These are phyloP conservation scores for Alternaria sp. DNA, from an alignment of 2,329 filamentous ascomycete genomes.

Conservation along the genomic window DNA sequence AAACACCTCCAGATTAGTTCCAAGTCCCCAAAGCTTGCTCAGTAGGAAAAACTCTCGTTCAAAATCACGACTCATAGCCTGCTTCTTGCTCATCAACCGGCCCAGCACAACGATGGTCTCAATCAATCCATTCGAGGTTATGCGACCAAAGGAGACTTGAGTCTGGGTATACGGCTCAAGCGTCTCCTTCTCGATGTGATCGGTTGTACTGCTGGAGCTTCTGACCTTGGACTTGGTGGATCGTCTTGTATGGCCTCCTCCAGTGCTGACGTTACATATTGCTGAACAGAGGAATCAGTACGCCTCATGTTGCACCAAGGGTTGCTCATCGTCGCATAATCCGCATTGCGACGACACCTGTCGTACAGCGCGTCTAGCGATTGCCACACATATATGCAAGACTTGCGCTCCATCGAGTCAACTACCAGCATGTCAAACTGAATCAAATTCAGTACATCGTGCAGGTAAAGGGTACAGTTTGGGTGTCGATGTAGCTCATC, in stretches of 20 bases:
- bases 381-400: neutral
- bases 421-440: constrained; percentile 17
- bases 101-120: too few species aligned
- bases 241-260: neutral
- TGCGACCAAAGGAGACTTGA: neutral
- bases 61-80: too few species aligned
- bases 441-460: constrained; percentile 16
- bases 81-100: too few species aligned
- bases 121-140: neutral
- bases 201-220: neutral
- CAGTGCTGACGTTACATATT: too few species aligned
- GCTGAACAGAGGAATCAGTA: too few species aligned
- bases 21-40: too few species aligned
- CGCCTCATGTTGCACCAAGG: neutral
- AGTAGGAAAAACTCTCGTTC: too few species aligned
- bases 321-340: neutral
- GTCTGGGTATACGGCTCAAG: neutral
- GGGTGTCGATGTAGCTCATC: constrained; percentile 8
- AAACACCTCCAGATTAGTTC: too few species aligned
- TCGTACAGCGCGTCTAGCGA: neutral
- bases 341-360: neutral
- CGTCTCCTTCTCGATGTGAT: neutral
- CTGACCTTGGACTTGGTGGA: neutral
- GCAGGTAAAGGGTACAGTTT: constrained; percentile 14
- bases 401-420: constrained; percentile 1